Evolutionary conservation across 164 flowering plant genomes (phyloP).

Genomic region (Sextonia rubra): DNA sequence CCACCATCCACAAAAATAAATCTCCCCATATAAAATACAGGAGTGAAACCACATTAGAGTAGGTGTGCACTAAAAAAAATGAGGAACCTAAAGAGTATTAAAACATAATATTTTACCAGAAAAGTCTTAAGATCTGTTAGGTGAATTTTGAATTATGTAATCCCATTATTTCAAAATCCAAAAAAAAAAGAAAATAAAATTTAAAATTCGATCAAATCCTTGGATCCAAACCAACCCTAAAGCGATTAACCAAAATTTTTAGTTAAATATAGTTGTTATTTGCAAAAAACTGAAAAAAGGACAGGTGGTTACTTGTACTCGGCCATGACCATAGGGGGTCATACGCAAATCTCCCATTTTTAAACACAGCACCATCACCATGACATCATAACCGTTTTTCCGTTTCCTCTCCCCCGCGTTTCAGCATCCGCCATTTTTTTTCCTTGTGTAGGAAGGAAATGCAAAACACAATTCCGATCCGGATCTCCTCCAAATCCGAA

Average conservation of each 20-base stretch:
- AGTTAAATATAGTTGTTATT: too few species aligned
- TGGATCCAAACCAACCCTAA: not conserved
- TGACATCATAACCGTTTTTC: conserved; percentile 4
- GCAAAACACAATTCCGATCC: not conserved
- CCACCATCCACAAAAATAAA: too few species aligned
- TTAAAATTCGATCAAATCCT: too few species aligned
- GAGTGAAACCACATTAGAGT: too few species aligned
- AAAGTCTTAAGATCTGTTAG: too few species aligned
- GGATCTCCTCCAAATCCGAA: not conserved
- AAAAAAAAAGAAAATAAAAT: too few species aligned
- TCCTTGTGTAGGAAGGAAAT: not conserved
- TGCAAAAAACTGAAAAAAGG: not conserved
- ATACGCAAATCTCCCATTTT: not conserved
- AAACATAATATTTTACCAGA: too few species aligned
- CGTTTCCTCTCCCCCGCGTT: not conserved
- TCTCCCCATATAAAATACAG: too few species aligned
- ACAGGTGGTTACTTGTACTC: not conserved
- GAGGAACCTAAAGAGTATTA: too few species aligned
- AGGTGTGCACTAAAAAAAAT: too few species aligned
- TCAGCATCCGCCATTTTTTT: not conserved
- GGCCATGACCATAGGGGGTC: not conserved
- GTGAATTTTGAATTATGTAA: too few species aligned
- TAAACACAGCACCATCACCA: not conserved
- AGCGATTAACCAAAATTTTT: too few species aligned
- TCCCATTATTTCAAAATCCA: not conserved